Conservation (phyloP, 352 stramenopile species). For the Globisporangium nagaii region DNA sequence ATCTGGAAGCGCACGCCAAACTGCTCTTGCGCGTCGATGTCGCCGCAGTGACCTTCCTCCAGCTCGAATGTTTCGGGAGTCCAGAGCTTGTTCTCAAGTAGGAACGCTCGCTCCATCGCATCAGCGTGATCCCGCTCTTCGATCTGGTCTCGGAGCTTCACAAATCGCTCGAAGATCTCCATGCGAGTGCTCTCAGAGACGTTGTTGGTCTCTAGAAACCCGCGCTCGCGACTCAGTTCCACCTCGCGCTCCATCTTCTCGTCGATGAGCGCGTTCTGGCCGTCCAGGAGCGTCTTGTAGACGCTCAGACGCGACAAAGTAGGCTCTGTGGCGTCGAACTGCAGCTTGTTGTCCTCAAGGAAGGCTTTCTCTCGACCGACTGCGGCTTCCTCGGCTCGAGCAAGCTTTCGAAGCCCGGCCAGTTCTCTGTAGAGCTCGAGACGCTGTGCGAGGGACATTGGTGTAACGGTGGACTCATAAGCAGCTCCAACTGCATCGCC, state of each 20-base stretch:
- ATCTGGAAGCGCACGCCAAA: constrained; percentile 12
- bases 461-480: not conserved
- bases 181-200: constrained; percentile 14
- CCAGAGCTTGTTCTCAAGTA: constrained; percentile 7
- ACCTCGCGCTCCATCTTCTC: constrained; percentile 56
- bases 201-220: constrained; percentile 23
- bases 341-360: constrained; percentile 5
- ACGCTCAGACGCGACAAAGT: constrained; percentile 24
- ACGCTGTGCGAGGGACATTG: constrained; percentile 1
- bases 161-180: constrained; percentile 18
- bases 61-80: not conserved
- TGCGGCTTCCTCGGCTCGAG: not conserved
- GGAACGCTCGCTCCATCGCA: constrained; percentile 10
- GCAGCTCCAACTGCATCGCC: not conserved
- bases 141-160: constrained; percentile 11
- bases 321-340: constrained; percentile 7
- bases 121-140: constrained; percentile 1
- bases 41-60: not conserved
- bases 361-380: constrained; percentile 12
- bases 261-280: constrained; percentile 44
- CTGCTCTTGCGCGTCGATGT: constrained; percentile 10
- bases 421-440: constrained; percentile 10
- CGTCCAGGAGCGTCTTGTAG: constrained; percentile 37
- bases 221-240: constrained; percentile 21
- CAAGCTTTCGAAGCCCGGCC: not conserved